Evolutionary conservation across 1,139 yeast genomes (phyloP), one percentile per base, ranked within the genome.

Genomic region (Scheffersomyces parashehatae): DNA sequence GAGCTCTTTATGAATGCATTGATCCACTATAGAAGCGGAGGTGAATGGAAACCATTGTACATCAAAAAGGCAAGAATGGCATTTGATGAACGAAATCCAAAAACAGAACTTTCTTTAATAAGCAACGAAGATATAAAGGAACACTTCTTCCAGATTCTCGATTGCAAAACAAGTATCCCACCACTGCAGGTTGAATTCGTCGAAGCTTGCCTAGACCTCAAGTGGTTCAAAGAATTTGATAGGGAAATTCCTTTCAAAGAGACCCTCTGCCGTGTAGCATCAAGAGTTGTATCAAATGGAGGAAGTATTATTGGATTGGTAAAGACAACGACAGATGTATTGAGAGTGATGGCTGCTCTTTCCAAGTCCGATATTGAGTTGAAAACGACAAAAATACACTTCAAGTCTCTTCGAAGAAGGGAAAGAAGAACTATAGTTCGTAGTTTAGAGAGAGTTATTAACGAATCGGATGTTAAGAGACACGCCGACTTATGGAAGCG

Each of bases 241-340:
- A 41, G 35, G 2, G 46, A 43, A 24, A 47, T 48, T 15, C 47
- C 47, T 11, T 48, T 50, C 42, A 45, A 48, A 32, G 49, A 48
- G 38, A 45, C 48, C 7, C 34, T 46, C 8, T 39, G 48, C 28
- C 33, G 41, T 20, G 40, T 50, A 16, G 51, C 53, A 2, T 30
- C 30, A 11, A 15, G 16, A 16, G 29, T 31, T 28, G 20, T 43
- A 36, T 36, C 37, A 5, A 36, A 42, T n/a, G 48, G 35, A 5
- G 37, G 43, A 15, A 35, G 40, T 10, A 46, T 49, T 12, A 35
- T 28, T 10, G 37, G 29, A 12, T 20, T 46, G 10, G 41, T 48
- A 3, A 40, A 44, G 29, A 40, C 51, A 5, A 38, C 49, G 7
- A 49, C 51, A 2, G 52, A 49, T 35, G 31, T 49, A 4, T 42